Evolutionary conservation across 768 basidiomycete species (phyloP), one percentile per base, ranked within the genome.

Genomic region (Megacollybia marginata): DNA sequence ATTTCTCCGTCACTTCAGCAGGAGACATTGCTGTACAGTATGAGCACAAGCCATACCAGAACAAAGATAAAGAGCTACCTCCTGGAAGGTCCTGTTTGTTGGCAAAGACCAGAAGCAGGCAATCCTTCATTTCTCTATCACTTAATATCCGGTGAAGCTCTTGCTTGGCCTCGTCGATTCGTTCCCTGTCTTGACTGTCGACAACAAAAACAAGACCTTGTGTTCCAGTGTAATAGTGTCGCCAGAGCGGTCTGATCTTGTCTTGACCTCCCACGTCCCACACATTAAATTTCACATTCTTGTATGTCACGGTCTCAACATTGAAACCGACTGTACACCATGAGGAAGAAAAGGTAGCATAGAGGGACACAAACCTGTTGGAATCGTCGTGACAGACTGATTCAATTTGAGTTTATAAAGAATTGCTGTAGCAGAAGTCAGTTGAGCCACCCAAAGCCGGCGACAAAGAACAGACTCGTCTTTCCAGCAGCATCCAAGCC

Each of bases 181-280:
- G 82, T 60, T 95, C 92, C 52, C 90, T 74, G 67, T 98, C 95
- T 62, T 92, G 90, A 54, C 92, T 94, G 70, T 98, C 95, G 51
- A 98, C 92, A 50, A 98, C 95, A 64, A 96, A 98, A 49, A 98
- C 94, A 55, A 98, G 83, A 50, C 94, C 95, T 70, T 98, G 95
- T 1, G 95, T 98, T 53, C 95, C 95, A 11, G 95, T 97, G 73
- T 97, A 98, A 69, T 98, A 98, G 69, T 98, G 95, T 70, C 95
- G 79, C 95, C 95, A 98, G 38, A 98, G 75, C 20, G 95, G 95
- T 46, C 95, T 80, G 62, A 98, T 98, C 79, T 98, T 98, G 75
- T 98, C 95, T 71, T 98, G 95, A n/a, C 95, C 95, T 59, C 95
- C 95, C 36, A 98, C 95, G 63, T 96, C 92, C 92, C 92, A 89